Conservation (phyloP, 768 basidiomycete genomes). For the Tulasnella sp. region DNA sequence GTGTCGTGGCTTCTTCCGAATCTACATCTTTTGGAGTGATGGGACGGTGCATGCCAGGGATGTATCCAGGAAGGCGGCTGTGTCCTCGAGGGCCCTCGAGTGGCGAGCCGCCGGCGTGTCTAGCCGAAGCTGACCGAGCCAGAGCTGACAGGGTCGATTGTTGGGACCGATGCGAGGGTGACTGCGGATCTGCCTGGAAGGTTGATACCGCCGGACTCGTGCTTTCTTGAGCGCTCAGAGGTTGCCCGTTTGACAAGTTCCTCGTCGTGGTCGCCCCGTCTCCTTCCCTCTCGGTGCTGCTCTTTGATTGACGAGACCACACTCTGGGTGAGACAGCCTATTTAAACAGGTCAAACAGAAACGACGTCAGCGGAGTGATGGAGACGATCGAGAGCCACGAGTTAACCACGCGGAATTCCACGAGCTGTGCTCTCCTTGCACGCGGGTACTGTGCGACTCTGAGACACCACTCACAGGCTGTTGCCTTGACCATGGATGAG, state of each 20-base stretch:
- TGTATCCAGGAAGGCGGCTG: slow-evolving; percentile 66
- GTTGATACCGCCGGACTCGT: not conserved
- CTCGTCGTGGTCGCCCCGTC: not conserved
- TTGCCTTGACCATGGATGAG: slow-evolving; percentile 15
- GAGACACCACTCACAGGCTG: slow-evolving; percentile 12
- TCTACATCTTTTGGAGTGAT: slow-evolving; percentile 84
- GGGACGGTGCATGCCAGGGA: slow-evolving; percentile 85
- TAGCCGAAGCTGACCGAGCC: not conserved
- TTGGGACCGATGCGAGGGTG: not conserved
- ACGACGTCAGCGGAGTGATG: not conserved
- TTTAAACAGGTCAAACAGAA: not conserved
- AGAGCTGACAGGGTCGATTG: not conserved
- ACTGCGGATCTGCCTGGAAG: not conserved
- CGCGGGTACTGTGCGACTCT: not conserved
- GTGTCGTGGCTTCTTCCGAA: slow-evolving; percentile 64
- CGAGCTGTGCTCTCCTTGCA: not conserved
- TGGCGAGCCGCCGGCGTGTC: not conserved
- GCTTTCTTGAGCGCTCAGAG: not conserved
- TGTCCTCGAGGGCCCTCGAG: not conserved
- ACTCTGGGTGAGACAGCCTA: not conserved
- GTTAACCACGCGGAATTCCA: not conserved
- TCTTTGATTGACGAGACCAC: slow-evolving; percentile 1
- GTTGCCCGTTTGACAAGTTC: not conserved
- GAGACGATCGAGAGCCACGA: not conserved
- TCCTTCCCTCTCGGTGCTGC: slow-evolving; percentile 5